Evolutionary conservation across 306 rosid species (phyloP).

Genomic region (Crataegus laevigata): DNA sequence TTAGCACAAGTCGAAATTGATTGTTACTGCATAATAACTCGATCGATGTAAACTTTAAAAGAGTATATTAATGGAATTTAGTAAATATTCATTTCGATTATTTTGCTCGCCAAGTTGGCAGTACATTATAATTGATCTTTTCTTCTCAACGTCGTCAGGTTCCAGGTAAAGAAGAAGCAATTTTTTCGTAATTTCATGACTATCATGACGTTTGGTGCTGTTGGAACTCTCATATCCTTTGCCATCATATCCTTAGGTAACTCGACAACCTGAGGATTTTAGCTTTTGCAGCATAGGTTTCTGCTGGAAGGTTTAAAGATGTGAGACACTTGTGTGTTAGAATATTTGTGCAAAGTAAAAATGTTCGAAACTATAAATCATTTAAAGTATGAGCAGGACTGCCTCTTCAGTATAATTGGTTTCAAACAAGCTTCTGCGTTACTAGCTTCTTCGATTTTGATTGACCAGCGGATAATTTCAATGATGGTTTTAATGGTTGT

Average conservation of each 20-base stretch:
- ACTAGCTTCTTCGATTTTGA: background rate
- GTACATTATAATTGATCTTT: slow-evolving; percentile 2
- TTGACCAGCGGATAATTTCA: background rate
- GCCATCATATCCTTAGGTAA: slow-evolving; percentile 81
- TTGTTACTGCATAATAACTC: background rate
- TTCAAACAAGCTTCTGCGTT: background rate
- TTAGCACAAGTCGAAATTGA: background rate
- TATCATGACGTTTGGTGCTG: slow-evolving; percentile 81
- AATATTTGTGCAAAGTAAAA: no score
- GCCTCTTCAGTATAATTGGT: background rate
- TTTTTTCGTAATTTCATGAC: slow-evolving; percentile 89
- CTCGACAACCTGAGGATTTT: background rate
- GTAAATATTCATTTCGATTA: background rate
- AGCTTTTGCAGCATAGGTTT: background rate
- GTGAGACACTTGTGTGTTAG: background rate
- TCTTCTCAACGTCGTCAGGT: slow-evolving; percentile 41
- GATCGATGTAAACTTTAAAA: background rate
- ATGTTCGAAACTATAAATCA: background rate
- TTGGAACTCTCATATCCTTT: slow-evolving; percentile 91
- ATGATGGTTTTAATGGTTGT: background rate
- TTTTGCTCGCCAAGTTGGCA: background rate
- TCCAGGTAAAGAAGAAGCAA: slow-evolving; percentile 95
- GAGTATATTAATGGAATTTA: background rate
- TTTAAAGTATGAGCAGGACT: background rate
- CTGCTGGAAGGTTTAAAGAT: background rate